These are phyloP conservation scores for Salix exigua DNA, from an alignment of 345 rosid genomes.

Conservation along the genomic window DNA sequence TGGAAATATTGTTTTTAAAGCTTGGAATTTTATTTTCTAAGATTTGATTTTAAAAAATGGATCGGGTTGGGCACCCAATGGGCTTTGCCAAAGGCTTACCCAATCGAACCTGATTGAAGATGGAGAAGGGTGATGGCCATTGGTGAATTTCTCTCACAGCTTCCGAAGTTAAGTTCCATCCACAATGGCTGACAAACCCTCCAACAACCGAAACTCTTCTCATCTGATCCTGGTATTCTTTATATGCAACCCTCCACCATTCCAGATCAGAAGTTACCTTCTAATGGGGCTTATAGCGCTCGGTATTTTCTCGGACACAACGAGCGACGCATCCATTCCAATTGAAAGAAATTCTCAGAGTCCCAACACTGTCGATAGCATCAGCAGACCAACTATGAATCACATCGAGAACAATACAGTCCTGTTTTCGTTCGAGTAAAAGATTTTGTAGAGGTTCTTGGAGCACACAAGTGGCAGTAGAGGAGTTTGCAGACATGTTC, in stretches of 20 bases:
- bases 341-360: constrained; percentile 40
- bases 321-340: constrained; percentile 40
- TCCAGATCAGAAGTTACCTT: constrained; percentile 36
- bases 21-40: too few relatives aligned
- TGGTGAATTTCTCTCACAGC: not conserved
- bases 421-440: constrained; percentile 20
- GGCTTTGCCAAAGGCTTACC: too few relatives aligned
- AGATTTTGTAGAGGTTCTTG: constrained; percentile 25
- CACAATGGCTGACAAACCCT: constrained; percentile 21
- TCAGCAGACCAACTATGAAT: constrained; percentile 35
- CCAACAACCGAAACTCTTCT: constrained; percentile 14
- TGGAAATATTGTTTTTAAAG: too few relatives aligned
- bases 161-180: constrained; percentile 27
- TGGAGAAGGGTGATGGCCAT: too few relatives aligned
- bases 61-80: too few relatives aligned
- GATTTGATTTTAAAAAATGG: too few relatives aligned
- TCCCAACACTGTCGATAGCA: constrained; percentile 22
- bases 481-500: constrained; percentile 33
- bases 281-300: constrained; percentile 29
- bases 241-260: not conserved
- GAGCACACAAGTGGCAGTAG: constrained; percentile 37
- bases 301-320: constrained; percentile 23
- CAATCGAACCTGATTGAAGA: too few relatives aligned
- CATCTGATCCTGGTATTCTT: constrained; percentile 11
- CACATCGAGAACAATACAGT: constrained; percentile 41